phyloP scores from a whole-genome alignment of 768 basidiomycete genomes.

The Tricholoma furcatifolium region DNA sequence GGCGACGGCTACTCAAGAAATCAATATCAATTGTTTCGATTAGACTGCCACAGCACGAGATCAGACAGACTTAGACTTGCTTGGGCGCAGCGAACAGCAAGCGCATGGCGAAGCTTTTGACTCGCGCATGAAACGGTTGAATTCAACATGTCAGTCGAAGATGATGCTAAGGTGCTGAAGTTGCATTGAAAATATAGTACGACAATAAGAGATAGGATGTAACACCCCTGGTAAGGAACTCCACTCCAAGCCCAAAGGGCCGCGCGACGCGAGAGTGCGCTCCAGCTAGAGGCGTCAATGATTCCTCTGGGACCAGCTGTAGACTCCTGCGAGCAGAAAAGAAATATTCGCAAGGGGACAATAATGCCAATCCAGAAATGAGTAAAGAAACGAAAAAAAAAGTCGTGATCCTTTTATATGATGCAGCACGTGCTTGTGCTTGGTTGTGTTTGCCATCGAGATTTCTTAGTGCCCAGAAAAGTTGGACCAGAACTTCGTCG shows the following conservation, averaged over 20 bases:
- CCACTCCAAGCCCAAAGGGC: conserved; percentile 26
- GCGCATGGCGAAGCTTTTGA: no score
- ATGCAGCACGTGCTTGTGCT: conserved; percentile 10
- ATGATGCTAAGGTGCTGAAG: no score
- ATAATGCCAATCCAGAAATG: conserved; percentile 33
- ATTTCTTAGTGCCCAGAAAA: no score
- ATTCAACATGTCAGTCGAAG: no score
- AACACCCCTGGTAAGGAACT: conserved; percentile 36
- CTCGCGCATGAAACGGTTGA: no score
- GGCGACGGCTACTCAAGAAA: no score
- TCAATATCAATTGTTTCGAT: no score
- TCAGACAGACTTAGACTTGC: no score
- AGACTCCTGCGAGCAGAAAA: conserved; percentile 33
- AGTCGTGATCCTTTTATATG: conserved; percentile 6
- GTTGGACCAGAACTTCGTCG: no score
- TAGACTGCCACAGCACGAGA: no score
- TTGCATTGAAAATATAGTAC: no score
- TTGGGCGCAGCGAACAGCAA: no score
- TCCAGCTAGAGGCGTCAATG: conserved; percentile 30
- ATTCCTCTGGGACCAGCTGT: conserved; percentile 29
- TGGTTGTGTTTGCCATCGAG: conserved; percentile 10
- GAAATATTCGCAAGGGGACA: conserved; percentile 33
- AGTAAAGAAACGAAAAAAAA: conserved; percentile 22
- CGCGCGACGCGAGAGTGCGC: conserved; percentile 25
- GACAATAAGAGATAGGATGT: conserved; percentile 17